phyloP scores from a whole-genome alignment of 2,329 filamentous ascomycete species.

The Fusarium udum region DNA sequence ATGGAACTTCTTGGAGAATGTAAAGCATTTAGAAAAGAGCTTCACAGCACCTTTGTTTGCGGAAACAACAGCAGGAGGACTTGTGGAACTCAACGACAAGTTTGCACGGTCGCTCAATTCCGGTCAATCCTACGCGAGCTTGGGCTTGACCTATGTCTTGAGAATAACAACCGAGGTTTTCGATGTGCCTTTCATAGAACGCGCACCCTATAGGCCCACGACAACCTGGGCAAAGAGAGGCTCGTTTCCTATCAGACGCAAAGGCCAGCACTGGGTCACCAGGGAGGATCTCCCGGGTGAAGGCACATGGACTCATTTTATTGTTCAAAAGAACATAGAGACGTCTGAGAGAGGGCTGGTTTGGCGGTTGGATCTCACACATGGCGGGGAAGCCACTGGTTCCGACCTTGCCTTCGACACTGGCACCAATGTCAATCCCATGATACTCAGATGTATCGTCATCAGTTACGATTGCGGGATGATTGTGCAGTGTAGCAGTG shows the following conservation, averaged over 20 bases:
- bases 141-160: not conserved
- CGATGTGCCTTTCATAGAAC: not conserved
- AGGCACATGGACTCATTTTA: not conserved
- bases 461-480: accelerated
- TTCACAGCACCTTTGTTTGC: not conserved
- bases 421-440: not conserved
- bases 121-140: accelerated
- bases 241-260: not conserved
- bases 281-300: accelerated
- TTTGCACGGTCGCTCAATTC: not conserved
- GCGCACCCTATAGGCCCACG: not conserved
- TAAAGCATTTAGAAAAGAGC: accelerated
- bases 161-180: not conserved
- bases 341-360: not conserved
- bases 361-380: not conserved
- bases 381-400: not conserved
- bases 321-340: not conserved
- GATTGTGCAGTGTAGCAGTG: not conserved
- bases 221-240: not conserved
- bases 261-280: not conserved
- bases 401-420: not conserved
- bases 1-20: accelerated
- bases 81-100: accelerated
- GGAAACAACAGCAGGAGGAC: not conserved
- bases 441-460: not conserved